Percentiles rank a stretch among this genome's conserved stretches.
Conservation (phyloP, 179 eudicot species). For the Nepenthes alata region DNA sequence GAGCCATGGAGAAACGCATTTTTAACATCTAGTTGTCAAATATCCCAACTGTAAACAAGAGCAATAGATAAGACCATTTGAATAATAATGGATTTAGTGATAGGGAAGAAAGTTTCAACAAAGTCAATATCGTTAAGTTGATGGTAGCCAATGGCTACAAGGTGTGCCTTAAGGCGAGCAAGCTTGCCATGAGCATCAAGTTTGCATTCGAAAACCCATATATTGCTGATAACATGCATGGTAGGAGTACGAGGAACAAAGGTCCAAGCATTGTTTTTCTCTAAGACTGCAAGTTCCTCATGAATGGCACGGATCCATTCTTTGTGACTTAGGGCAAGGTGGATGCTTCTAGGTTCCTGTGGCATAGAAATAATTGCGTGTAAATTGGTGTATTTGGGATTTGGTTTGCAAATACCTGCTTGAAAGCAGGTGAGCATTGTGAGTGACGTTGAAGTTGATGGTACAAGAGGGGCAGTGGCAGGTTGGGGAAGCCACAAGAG, state of each 20-base stretch:
- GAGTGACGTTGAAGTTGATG: no score
- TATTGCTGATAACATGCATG: neutral
- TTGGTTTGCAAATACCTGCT: no score
- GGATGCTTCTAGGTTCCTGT: no score
- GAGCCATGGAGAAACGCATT: neutral
- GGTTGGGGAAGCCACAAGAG: no score
- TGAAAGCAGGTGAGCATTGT: no score
- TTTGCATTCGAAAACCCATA: neutral
- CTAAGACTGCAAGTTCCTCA: neutral
- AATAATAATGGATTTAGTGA: neutral
- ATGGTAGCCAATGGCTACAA: neutral
- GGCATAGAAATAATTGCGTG: no score
- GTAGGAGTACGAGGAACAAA: neutral
- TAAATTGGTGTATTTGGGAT: no score
- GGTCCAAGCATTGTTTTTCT: neutral
- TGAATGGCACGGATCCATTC: neutral
- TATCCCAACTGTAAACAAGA: neutral
- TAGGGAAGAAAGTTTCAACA: neutral
- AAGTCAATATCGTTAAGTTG: neutral
- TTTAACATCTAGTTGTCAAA: slow-evolving; percentile 5
- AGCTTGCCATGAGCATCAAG: neutral
- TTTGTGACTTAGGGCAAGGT: neutral
- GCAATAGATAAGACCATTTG: neutral
- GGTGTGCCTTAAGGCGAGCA: neutral
- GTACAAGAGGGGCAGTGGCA: no score